These are phyloP conservation scores for Paramecium pentaurelia DNA, from an alignment of 73 alveolate genomes.

Conservation along the genomic window DNA sequence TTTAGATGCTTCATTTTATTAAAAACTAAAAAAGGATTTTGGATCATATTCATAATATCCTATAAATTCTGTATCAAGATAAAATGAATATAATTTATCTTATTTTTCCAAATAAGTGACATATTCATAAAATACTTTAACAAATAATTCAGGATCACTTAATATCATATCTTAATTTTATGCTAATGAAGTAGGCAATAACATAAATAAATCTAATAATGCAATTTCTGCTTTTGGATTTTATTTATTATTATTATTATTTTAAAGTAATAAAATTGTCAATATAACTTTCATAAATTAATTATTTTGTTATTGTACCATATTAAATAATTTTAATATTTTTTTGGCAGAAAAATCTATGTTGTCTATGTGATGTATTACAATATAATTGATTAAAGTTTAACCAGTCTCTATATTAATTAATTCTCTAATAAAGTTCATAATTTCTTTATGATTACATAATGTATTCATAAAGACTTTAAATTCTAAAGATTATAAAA, in stretches of 20 bases:
- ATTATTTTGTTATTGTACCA: neutral
- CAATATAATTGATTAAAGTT: neutral
- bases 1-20: neutral
- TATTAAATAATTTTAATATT: neutral
- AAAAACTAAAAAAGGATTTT: neutral
- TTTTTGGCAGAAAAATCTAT: conserved; percentile 1
- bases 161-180: neutral
- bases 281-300: neutral
- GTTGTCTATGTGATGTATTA: conserved; percentile 13
- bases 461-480: neutral
- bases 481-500: neutral
- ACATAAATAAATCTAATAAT: neutral
- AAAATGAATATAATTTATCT: neutral
- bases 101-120: neutral
- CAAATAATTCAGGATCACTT: neutral
- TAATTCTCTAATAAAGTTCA: neutral
- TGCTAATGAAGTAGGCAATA: neutral
- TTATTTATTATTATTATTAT: neutral
- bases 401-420: neutral
- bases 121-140: conserved; percentile 11
- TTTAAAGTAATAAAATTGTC: neutral
- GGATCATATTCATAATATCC: conserved; percentile 28
- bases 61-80: conserved; percentile 37
- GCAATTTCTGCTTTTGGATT: neutral
- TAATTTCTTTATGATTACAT: conserved; percentile 5